phyloP scores from a whole-genome alignment of 208 protist genomes.

The Wallacemonas rigidus region DNA sequence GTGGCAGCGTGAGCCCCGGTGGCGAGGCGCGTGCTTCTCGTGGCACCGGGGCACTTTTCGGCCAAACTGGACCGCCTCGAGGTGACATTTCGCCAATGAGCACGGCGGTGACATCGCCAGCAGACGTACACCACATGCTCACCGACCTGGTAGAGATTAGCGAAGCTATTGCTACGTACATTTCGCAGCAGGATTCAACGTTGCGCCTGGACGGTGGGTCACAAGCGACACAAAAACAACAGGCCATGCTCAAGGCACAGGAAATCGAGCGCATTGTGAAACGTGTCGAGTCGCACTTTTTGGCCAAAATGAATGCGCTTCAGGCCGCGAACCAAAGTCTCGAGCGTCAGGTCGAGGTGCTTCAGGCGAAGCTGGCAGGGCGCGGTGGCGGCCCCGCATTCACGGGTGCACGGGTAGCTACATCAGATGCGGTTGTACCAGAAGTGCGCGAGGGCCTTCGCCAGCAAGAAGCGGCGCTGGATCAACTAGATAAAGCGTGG shows the following conservation, averaged over 20 bases:
- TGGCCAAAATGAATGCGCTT: constrained; percentile 43
- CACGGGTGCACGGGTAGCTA: not conserved
- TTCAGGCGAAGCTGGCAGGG: constrained; percentile 5
- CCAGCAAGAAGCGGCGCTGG: constrained; percentile 33
- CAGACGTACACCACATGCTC: constrained; percentile 53
- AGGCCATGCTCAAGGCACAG: constrained; percentile 63
- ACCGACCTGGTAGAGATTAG: constrained; percentile 70
- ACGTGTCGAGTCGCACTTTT: constrained; percentile 78
- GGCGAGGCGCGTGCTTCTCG: not conserved
- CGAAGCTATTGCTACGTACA: constrained; percentile 56
- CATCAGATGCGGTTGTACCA: not conserved
- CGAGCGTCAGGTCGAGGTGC: constrained; percentile 17
- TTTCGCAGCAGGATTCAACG: constrained; percentile 35
- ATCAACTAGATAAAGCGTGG: constrained; percentile 29
- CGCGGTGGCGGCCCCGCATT: not conserved
- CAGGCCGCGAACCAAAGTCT: constrained; percentile 41
- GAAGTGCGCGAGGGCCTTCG: constrained; percentile 22
- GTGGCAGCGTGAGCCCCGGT: not conserved
- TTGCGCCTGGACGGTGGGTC: constrained; percentile 3
- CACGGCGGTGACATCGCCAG: constrained; percentile 16
- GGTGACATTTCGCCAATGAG: not conserved
- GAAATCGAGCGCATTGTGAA: constrained; percentile 85
- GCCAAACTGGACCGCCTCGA: not conserved
- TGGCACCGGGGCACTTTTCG: constrained; percentile 7
- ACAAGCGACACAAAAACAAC: constrained; percentile 23